Percentiles rank a stretch among this genome's conserved stretches.
phyloP scores from a whole-genome alignment of 2,329 filamentous ascomycete genomes.

The Epichloe brachyelytri region DNA sequence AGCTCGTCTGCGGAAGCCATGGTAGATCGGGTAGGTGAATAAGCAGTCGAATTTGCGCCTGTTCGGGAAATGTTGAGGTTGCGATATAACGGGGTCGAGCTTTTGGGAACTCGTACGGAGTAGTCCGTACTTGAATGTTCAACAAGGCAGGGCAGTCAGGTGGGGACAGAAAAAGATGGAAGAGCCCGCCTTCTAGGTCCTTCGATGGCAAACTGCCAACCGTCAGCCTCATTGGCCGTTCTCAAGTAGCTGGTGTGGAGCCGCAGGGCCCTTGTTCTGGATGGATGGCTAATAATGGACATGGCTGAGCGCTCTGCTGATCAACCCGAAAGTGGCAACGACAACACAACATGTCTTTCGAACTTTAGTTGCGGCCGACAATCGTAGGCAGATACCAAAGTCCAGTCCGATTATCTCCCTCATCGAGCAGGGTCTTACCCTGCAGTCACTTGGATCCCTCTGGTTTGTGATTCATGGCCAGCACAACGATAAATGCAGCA shows the following conservation, averaged over 20 bases:
- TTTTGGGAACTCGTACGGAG: background rate
- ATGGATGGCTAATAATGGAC: background rate
- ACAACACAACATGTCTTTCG: no score
- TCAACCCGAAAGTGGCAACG: no score
- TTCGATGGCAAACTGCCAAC: constrained; percentile 24
- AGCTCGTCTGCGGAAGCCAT: constrained; percentile 63
- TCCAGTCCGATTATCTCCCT: no score
- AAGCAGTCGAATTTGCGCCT: background rate
- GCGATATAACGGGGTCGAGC: background rate
- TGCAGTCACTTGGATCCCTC: no score
- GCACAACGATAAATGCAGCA: background rate
- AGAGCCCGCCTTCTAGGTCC: constrained; percentile 27
- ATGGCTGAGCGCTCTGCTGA: no score
- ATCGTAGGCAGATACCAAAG: no score
- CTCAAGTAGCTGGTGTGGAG: constrained; percentile 9
- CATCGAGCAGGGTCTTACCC: no score
- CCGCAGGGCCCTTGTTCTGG: background rate
- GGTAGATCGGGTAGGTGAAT: constrained; percentile 4
- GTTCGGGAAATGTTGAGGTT: background rate
- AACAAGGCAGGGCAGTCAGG: background rate
- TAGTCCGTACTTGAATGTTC: background rate
- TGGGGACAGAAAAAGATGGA: constrained; percentile 15
- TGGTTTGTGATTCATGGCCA: background rate
- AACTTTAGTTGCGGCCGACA: no score
- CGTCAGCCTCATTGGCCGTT: constrained; percentile 18